Conservation (phyloP, 2,329 filamentous ascomycete genomes). For the Pyricularia sp. region DNA sequence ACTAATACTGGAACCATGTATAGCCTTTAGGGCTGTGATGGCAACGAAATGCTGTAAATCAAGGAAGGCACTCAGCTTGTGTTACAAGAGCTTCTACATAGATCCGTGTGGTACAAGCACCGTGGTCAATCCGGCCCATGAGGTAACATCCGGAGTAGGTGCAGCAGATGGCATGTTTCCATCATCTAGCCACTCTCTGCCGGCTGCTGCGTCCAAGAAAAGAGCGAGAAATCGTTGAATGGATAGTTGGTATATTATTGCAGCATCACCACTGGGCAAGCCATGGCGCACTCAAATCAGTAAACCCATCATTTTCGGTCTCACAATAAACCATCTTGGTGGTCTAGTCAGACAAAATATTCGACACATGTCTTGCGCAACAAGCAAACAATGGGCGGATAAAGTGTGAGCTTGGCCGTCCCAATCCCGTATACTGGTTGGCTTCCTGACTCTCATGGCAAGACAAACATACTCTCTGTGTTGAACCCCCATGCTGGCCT, state of each 20-base stretch:
- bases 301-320: neutral
- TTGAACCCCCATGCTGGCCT: neutral
- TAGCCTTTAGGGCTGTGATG: neutral
- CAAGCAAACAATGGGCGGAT: neutral
- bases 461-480: neutral
- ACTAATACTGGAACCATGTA: neutral
- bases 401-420: neutral
- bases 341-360: neutral
- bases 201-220: neutral
- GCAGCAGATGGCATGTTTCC: no score
- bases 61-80: neutral
- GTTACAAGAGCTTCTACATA: neutral
- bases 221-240: neutral
- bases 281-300: no score
- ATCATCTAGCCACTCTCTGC: neutral
- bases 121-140: neutral
- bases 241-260: neutral
- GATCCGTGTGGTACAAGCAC: neutral
- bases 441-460: neutral
- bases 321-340: neutral
- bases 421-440: neutral
- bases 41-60: neutral
- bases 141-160: neutral
- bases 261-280: neutral
- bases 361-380: neutral